phyloP scores from a whole-genome alignment of 345 rosid species.

The Ceriops tagal region DNA sequence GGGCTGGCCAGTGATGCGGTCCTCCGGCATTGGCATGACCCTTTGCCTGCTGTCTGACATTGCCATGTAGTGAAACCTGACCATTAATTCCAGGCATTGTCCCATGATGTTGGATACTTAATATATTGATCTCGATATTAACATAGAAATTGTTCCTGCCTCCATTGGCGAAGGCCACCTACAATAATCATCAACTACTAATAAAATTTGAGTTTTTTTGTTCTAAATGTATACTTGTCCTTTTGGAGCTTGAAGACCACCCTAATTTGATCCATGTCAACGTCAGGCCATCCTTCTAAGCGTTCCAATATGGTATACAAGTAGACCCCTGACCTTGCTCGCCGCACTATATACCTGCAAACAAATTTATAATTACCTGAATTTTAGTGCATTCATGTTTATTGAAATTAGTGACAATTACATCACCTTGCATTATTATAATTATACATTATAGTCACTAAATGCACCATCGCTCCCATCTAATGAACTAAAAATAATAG shows the following conservation, averaged over 20 bases:
- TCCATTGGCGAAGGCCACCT: no score
- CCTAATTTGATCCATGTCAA: constrained; percentile 18
- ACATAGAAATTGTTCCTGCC: no score
- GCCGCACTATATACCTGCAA: constrained; percentile 18
- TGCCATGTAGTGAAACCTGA: constrained; percentile 16
- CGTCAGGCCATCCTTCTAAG: constrained; percentile 22
- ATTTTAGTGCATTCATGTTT: not conserved
- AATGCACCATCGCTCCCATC: no score
- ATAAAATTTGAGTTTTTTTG: not conserved
- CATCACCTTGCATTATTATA: not conserved
- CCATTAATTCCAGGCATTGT: not conserved
- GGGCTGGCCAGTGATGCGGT: not conserved
- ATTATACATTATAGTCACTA: no score
- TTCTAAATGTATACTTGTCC: constrained; percentile 5
- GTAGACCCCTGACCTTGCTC: constrained; percentile 16
- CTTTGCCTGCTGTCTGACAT: constrained; percentile 12
- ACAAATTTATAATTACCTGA: no score
- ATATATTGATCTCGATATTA: no score
- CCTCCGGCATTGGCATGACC: constrained; percentile 16
- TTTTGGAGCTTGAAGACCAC: constrained; percentile 17
- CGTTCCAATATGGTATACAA: constrained; percentile 17
- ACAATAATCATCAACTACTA: not conserved
- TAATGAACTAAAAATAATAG: no score
- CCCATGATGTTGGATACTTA: not conserved
- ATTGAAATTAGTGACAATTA: not conserved